phyloP scores from a whole-genome alignment of 2,329 filamentous ascomycete genomes.

The Microsporum canis region DNA sequence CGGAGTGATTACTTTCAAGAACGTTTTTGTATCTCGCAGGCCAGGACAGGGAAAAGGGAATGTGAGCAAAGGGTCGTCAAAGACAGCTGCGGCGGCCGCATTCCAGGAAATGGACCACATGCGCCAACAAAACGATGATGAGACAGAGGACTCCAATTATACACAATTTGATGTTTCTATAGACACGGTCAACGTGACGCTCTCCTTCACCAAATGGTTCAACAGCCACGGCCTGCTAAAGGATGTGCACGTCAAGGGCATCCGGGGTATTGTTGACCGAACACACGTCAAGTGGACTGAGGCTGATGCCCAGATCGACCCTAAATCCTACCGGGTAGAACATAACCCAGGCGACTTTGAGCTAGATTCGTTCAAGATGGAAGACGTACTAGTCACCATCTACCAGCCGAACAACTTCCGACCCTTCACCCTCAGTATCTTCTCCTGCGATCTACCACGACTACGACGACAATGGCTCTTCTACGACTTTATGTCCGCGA shows the following conservation, averaged over 20 bases:
- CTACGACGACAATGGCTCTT: slow-evolving; percentile 94
- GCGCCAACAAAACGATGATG: slow-evolving; percentile 22
- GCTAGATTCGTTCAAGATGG: slow-evolving; percentile 91
- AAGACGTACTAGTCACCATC: slow-evolving; percentile 81
- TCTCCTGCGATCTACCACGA: slow-evolving; percentile 85
- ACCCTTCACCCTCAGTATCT: slow-evolving; percentile 93
- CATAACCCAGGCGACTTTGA: slow-evolving; percentile 92
- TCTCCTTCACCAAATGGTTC: slow-evolving; percentile 99
- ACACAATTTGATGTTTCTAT: slow-evolving; percentile 95
- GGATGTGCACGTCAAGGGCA: slow-evolving; percentile 87
- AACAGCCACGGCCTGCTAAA: slow-evolving; percentile 85
- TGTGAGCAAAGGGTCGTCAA: slow-evolving; percentile 84
- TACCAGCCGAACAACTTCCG: slow-evolving; percentile 84
- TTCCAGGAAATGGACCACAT: slow-evolving; percentile 48
- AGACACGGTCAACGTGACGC: slow-evolving; percentile 85
- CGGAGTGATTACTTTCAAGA: slow-evolving; percentile 90
- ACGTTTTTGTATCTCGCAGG: slow-evolving; percentile 86
- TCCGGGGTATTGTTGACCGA: slow-evolving; percentile 83
- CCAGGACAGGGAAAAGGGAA: slow-evolving; percentile 71
- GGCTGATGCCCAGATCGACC: slow-evolving; percentile 58
- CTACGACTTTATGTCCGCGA: slow-evolving; percentile 92
- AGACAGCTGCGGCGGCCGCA: slow-evolving; percentile 71
- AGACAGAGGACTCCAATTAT: slow-evolving; percentile 85
- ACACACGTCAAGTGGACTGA: slow-evolving; percentile 65
- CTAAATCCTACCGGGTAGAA: slow-evolving; percentile 74